Evolutionary conservation across 306 rosid genomes (phyloP).

Genomic region (Potentilla sterilis): DNA sequence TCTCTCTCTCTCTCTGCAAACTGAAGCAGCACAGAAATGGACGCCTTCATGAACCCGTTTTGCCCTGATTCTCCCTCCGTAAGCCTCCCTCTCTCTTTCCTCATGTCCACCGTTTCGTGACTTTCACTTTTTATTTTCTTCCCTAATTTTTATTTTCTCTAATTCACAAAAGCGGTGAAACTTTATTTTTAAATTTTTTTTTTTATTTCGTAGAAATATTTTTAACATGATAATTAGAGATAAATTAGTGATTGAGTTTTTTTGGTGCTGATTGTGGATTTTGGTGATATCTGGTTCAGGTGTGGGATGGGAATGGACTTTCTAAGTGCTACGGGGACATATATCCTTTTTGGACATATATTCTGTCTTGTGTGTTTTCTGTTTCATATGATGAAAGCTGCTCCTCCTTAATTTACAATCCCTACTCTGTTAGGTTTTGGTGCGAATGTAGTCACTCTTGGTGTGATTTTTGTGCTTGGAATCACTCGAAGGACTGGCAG

Average conservation of each 20-base stretch:
- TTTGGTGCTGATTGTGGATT: slow-evolving; percentile 2
- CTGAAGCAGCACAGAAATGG: slow-evolving; percentile 21
- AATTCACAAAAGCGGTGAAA: not conserved
- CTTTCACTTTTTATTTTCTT: not conserved
- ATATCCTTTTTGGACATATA: slow-evolving; percentile 57
- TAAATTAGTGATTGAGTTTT: not conserved
- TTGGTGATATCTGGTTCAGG: slow-evolving; percentile 38
- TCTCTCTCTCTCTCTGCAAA: not conserved
- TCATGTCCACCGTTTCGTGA: not conserved
- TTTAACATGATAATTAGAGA: not conserved
- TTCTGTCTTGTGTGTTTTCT: slow-evolving; percentile 19
- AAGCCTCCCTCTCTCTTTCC: slow-evolving; percentile 20
- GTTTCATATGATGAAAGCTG: slow-evolving; percentile 6
- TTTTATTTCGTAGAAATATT: not conserved
- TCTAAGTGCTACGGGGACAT: slow-evolving; percentile 68
- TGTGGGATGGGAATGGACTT: slow-evolving; percentile 63
- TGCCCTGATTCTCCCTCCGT: slow-evolving; percentile 66
- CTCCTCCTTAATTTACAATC: slow-evolving; percentile 47
- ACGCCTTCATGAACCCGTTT: slow-evolving; percentile 41
- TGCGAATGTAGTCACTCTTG: slow-evolving; percentile 56
- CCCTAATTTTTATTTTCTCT: not conserved
- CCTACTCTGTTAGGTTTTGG: slow-evolving; percentile 68
- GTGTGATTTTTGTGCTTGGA: slow-evolving; percentile 47
- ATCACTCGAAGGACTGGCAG: slow-evolving; percentile 31
- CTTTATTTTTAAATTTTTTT: not conserved